Conservation (phyloP, 1,284 basidiomycete genomes). For the Acaromyces ingoldii region DNA sequence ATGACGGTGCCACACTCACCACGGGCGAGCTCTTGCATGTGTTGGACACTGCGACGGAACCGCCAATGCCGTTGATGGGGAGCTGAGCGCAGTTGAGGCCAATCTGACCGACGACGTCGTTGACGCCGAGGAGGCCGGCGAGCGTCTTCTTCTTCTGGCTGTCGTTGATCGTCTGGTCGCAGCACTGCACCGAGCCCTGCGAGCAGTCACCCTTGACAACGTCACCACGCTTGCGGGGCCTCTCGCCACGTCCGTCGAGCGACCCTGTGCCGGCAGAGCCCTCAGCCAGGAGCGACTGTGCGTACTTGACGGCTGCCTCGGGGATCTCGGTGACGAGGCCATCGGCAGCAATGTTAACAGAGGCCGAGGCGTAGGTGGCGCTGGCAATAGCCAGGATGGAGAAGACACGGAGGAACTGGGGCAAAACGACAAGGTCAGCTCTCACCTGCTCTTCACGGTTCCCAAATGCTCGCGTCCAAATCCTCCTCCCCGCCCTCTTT, state of each 20-base stretch:
- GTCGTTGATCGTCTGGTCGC: slow-evolving; percentile 27
- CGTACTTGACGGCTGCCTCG: not conserved
- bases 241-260: slow-evolving; percentile 19
- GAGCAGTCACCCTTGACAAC: slow-evolving; percentile 27
- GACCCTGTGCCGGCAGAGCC: not conserved
- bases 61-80: slow-evolving; percentile 18
- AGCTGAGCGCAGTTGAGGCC: slow-evolving; percentile 32
- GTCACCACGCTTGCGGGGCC: slow-evolving; percentile 14
- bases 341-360: not conserved
- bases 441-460: too few relatives aligned
- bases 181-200: slow-evolving; percentile 26
- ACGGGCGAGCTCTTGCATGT: slow-evolving; percentile 29
- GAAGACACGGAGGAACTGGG: not conserved
- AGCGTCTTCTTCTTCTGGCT: slow-evolving; percentile 31
- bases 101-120: slow-evolving; percentile 21
- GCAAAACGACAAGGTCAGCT: too few relatives aligned
- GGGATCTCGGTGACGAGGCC: not conserved
- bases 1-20: not conserved
- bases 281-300: not conserved
- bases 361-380: not conserved
- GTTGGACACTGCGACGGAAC: slow-evolving; percentile 16
- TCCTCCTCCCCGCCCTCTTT: too few relatives aligned
- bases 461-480: too few relatives aligned
- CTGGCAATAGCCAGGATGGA: not conserved
- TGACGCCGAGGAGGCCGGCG: slow-evolving; percentile 26